Percentiles rank a stretch among this genome's conserved stretches.
Evolutionary conservation across 192 early-diverging fungal species (phyloP).

Genomic region (Coemansia sp.): DNA sequence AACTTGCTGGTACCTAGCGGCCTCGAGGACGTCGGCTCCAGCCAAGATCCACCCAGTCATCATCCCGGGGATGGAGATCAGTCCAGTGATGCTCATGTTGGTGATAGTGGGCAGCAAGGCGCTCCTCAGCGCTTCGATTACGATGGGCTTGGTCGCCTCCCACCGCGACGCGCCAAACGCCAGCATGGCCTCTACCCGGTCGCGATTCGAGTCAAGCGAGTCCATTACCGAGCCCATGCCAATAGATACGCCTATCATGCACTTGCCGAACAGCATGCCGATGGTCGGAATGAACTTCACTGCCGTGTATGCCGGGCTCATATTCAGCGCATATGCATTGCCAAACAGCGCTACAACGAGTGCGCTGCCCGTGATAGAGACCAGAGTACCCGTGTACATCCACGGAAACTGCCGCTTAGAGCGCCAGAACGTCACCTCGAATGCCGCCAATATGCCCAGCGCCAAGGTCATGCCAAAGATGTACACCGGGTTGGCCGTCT

Average conservation of each 20-base stretch:
- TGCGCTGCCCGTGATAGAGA: slow-evolving; percentile 44
- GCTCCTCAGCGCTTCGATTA: slow-evolving; percentile 68
- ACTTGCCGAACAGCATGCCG: slow-evolving; percentile 85
- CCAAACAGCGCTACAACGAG: slow-evolving; percentile 15
- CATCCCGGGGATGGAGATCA: slow-evolving; percentile 86
- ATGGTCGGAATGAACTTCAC: slow-evolving; percentile 81
- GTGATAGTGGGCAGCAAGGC: slow-evolving; percentile 82
- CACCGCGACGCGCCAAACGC: slow-evolving; percentile 77
- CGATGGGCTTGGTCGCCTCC: slow-evolving; percentile 76
- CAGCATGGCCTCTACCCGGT: slow-evolving; percentile 62
- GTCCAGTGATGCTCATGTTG: slow-evolving; percentile 77
- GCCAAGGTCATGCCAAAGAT: slow-evolving; percentile 62
- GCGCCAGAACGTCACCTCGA: slow-evolving; percentile 71
- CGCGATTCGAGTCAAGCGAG: slow-evolving; percentile 59
- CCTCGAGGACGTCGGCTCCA: slow-evolving; percentile 74
- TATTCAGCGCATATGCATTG: slow-evolving; percentile 65
- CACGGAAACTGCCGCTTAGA: slow-evolving; percentile 69
- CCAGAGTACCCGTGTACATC: slow-evolving; percentile 65
- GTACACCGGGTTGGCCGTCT: slow-evolving; percentile 58
- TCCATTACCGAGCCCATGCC: slow-evolving; percentile 64
- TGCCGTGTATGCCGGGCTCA: slow-evolving; percentile 68
- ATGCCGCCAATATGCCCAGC: slow-evolving; percentile 63
- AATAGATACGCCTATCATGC: slow-evolving; percentile 70
- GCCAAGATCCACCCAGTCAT: slow-evolving; percentile 88
- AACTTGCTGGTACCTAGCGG: slow-evolving; percentile 79